Evolutionary conservation across 805 yeast genomes (phyloP), one percentile per base, ranked within the genome.

Genomic region (Barnettozyma pratensis): DNA sequence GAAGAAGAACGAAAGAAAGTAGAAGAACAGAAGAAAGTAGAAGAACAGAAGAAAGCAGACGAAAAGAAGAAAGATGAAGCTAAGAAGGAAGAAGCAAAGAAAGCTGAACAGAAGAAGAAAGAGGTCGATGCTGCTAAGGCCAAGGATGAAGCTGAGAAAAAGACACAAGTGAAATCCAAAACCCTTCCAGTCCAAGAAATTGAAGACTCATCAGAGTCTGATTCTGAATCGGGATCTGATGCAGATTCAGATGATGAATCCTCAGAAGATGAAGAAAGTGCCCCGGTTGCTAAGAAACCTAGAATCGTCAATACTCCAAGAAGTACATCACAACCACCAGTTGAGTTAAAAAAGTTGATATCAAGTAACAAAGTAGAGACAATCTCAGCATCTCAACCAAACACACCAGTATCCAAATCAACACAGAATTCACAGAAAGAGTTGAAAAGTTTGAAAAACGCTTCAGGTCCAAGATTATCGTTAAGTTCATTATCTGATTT

Each of bases 401-500:
- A 59, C 3, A 55, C 54, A 12, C 53, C 63, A 9, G 31, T 30
- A 9, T 31, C 53, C 1, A 46, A 51, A n/a, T 40, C 52, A 2
- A 53, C 58, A 1, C 51, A 51, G 14, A 49, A 59, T 5, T 45
- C 50, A 44, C 44, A 9, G n/a, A 14, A 41, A 31, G 29, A 28
- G 3, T 38, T 6, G 11, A 11, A 14, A 31, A 32, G 8, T 34
- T 30, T 30, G 11, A 38, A 32, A 32, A 14, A 34, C 31, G 34
- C 39, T 6, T 28, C 45, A 12, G 27, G 43, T 12, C 25, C 52
- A 45, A 43, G 71, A 34, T 61, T 66, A 8, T 76, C 83, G 0
- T 70, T 80, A 46, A 69, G 70, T 45, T 77, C 86, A 1, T 64
- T 84, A 32, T 75, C 79, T 4, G 85, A 83, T 51, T 66, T 84